A percentile compares a stretch with the other conserved stretches of the same genome.
Conservation (phyloP, 176 grass and related monocot genomes). For the Poa pratensis region DNA sequence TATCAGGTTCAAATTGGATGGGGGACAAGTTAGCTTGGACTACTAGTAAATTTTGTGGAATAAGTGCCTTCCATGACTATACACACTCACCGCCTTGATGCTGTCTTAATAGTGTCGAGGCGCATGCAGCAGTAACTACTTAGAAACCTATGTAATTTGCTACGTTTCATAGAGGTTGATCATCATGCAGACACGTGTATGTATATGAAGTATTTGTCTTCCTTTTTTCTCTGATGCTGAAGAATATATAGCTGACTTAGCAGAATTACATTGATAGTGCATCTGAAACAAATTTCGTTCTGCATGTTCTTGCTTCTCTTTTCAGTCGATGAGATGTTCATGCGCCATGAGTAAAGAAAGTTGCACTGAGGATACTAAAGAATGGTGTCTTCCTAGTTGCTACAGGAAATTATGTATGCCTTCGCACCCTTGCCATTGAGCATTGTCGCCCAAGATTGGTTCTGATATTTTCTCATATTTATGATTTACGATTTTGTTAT, state of each 20-base stretch:
- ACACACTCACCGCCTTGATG: constrained; percentile 32
- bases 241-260: constrained; percentile 30
- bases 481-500: too few species aligned
- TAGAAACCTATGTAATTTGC: constrained; percentile 37
- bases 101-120: constrained; percentile 29
- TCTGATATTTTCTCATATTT: too few species aligned
- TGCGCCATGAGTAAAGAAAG: not conserved
- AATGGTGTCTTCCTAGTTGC: not conserved
- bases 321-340: not conserved
- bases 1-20: constrained; percentile 29
- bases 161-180: constrained; percentile 42
- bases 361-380: constrained; percentile 5
- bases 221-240: constrained; percentile 2
- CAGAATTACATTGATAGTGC: constrained; percentile 7
- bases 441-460: too few species aligned
- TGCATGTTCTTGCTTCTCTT: not conserved
- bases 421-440: too few species aligned
- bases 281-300: not conserved
- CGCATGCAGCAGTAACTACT: constrained; percentile 29
- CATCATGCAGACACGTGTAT: constrained; percentile 45
- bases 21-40: constrained; percentile 12
- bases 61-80: constrained; percentile 50
- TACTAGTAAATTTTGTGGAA: constrained; percentile 54
- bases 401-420: too few species aligned
- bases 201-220: constrained; percentile 35